Evolutionary conservation across 176 grass and related monocot species (phyloP), one percentile per base, ranked within the genome.

Genomic region (Microstegium vimineum): DNA sequence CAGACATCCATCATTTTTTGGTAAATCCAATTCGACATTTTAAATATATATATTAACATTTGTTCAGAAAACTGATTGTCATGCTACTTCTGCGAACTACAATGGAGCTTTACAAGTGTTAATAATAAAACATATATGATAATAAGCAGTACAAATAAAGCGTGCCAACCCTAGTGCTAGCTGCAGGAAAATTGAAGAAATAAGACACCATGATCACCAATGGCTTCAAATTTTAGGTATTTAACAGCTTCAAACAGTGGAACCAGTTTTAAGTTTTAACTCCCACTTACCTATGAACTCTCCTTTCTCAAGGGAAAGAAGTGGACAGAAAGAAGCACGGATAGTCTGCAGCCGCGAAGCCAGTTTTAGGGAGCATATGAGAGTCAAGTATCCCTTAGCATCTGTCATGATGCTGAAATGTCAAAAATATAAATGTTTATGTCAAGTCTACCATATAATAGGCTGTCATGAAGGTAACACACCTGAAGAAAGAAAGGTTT

Each of bases 251-350:
- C 54, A 72, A 83, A 28, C 16, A 64, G 12, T 79, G 0, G 4
- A 72, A 14, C 5, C 54, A 35, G 51, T 61, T 73, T 75, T 31
- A 10, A 14, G 46, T 57, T 71, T 73, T 38, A n/a, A 16, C 74
- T 54, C 57, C 26, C 61, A 74, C 79, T 81, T 79, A 99, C 96
- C 96, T 83, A 99, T 87, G 69, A 99, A 99, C 82, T 99, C 93
- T n/a, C 96, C 96, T 94, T 99, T 99, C 73, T 95, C 96, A 78
- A 95, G 96, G 62, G 93, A 99, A 95, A 99, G 91, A 49, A 99
- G 89, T 20, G 93, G 96, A 41, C 96, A 99, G 83, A 99, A 99
- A 86, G 89, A 99, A 72, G 93, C 89, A 75, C 83, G 69, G 47
- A 94, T 90, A 69, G 72, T 90, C 66, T 93, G 91, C 56, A 89